These are phyloP conservation scores for Penicillium mononematosum DNA, from an alignment of 495 filamentous ascomycete species.

Conservation along the genomic window DNA sequence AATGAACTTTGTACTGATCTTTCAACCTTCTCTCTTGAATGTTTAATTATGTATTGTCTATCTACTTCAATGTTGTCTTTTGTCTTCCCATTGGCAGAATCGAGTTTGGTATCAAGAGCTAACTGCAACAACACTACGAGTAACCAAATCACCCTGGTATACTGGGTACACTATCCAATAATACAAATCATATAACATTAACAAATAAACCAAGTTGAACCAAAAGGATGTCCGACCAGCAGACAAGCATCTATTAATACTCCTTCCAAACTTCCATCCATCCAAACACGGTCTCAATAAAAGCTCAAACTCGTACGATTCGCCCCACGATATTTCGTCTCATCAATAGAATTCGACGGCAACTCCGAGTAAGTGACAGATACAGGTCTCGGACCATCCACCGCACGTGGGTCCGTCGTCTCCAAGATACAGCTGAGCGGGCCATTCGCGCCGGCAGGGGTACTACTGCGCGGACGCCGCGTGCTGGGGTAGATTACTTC, in stretches of 20 bases:
- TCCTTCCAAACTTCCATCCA: not conserved
- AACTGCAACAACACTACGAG: no score
- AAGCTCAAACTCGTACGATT: constrained; percentile 37
- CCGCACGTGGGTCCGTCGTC: constrained; percentile 23
- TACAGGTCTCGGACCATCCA: constrained; percentile 23
- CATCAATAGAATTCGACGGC: constrained; percentile 24
- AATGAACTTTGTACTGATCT: constrained; percentile 1
- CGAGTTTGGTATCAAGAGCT: not conserved
- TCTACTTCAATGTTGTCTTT: not conserved
- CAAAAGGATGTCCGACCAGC: constrained; percentile 2
- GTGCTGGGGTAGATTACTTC: constrained; percentile 40
- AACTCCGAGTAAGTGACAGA: constrained; percentile 8
- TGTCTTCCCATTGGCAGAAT: not conserved
- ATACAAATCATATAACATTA: constrained; percentile 2
- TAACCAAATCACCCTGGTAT: not conserved
- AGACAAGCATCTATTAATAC: constrained; percentile 1
- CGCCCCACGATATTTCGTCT: constrained; percentile 36
- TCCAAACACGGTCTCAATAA: constrained; percentile 16
- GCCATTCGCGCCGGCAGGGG: constrained; percentile 28
- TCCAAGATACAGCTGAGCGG: constrained; percentile 40
- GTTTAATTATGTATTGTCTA: not conserved
- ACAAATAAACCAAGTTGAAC: not conserved
- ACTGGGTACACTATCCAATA: not conserved
- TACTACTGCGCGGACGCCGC: constrained; percentile 40
- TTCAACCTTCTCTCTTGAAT: not conserved